Percentiles rank a stretch among this genome's conserved stretches.
These are phyloP conservation scores for Psidium friedrichsthalianum DNA, from an alignment of 345 rosid species.

Conservation along the genomic window DNA sequence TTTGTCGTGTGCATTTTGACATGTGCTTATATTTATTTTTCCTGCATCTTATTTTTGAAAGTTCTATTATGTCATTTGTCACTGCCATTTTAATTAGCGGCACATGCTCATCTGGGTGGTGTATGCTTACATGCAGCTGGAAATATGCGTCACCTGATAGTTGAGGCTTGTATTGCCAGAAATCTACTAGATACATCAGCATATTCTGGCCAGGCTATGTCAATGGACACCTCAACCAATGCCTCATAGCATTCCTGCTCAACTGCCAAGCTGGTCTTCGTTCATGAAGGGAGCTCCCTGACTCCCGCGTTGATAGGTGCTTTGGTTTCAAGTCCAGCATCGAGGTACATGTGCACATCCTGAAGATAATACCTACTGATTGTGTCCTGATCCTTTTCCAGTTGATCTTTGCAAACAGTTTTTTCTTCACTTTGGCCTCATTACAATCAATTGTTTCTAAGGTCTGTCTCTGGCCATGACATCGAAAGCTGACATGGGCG, in stretches of 20 bases:
- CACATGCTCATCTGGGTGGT: background rate
- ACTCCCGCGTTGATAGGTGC: slow-evolving; percentile 54
- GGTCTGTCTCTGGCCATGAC: background rate
- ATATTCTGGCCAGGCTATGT: slow-evolving; percentile 92
- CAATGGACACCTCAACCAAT: slow-evolving; percentile 55
- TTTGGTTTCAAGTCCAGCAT: slow-evolving; percentile 81
- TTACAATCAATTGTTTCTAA: background rate
- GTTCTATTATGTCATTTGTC: background rate
- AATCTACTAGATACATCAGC: slow-evolving; percentile 82
- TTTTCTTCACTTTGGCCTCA: background rate
- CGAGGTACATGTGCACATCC: slow-evolving; percentile 43
- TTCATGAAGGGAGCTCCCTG: slow-evolving; percentile 76
- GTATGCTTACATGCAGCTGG: slow-evolving; percentile 52
- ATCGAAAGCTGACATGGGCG: background rate
- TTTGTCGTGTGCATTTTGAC: background rate
- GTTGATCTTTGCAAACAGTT: background rate
- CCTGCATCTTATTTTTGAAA: background rate
- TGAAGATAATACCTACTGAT: background rate
- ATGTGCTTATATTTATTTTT: background rate
- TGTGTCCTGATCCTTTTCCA: background rate
- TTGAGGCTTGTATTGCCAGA: slow-evolving; percentile 93
- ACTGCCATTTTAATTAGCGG: background rate
- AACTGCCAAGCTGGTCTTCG: slow-evolving; percentile 76
- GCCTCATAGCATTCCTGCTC: slow-evolving; percentile 47
- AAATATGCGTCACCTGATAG: slow-evolving; percentile 92